These are phyloP conservation scores for Sarocladium kiliense DNA, from an alignment of 2,329 filamentous ascomycete genomes.

Conservation along the genomic window DNA sequence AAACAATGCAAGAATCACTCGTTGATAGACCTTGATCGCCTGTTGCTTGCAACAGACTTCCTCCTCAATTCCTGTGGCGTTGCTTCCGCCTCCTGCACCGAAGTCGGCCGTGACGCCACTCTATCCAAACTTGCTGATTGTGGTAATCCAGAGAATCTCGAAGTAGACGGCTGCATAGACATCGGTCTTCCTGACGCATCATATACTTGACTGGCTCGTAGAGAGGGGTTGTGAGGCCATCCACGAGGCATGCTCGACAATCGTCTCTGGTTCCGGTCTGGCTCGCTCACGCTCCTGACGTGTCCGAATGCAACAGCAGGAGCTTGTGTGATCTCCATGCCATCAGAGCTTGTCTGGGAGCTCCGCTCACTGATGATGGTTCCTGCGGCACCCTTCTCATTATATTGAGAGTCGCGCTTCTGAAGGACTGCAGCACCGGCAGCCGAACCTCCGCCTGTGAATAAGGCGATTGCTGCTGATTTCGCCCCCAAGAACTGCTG, in stretches of 20 bases:
- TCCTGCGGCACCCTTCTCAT: constrained; percentile 19
- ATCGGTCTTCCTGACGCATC: constrained; percentile 12
- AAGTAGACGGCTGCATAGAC: constrained; percentile 10
- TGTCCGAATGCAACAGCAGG: constrained; percentile 15
- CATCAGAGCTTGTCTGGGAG: constrained; percentile 14
- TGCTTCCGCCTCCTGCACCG: neutral
- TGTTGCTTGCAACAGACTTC: neutral
- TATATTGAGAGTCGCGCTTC: constrained; percentile 12
- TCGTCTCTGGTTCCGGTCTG: constrained; percentile 17
- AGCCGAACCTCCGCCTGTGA: constrained; percentile 18
- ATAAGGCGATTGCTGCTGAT: constrained; percentile 14
- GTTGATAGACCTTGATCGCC: neutral
- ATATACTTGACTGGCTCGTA: constrained; percentile 18
- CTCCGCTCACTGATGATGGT: constrained; percentile 15
- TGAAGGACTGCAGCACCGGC: constrained; percentile 18
- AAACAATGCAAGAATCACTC: neutral
- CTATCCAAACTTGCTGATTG: neutral
- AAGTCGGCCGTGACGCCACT: neutral
- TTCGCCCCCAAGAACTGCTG: constrained; percentile 26
- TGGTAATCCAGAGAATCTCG: neutral
- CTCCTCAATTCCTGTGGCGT: neutral
- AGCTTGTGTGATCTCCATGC: constrained; percentile 12
- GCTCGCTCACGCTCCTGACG: constrained; percentile 15
- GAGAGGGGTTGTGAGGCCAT: constrained; percentile 28
- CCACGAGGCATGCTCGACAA: constrained; percentile 31